These are phyloP conservation scores for Solanum lycopersicoides DNA, from an alignment of 257 asterid genomes.

Conservation along the genomic window DNA sequence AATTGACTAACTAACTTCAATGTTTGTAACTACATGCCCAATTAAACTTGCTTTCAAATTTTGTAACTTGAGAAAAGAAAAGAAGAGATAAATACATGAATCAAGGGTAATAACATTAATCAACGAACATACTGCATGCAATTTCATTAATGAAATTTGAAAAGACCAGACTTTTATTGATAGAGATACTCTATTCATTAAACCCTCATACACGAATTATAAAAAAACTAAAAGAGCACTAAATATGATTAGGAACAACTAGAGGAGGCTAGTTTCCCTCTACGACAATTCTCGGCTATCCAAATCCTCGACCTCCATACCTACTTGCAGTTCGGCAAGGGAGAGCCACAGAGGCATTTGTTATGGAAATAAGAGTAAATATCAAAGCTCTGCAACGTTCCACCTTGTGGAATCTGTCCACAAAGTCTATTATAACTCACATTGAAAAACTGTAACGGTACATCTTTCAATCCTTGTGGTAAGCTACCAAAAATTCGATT, in stretches of 20 bases:
- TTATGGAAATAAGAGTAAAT: slow-evolving; percentile 21
- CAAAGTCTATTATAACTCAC: slow-evolving; percentile 46
- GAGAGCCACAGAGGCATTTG: slow-evolving; percentile 47
- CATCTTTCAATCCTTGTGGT: slow-evolving; percentile 21
- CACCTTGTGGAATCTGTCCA: slow-evolving; percentile 44
- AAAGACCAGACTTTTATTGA: too few species aligned
- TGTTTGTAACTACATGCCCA: background rate
- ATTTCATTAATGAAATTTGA: too few species aligned
- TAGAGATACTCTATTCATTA: background rate
- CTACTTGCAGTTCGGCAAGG: slow-evolving; percentile 27
- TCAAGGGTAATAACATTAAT: background rate
- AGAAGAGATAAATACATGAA: background rate
- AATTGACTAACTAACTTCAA: background rate
- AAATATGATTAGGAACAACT: background rate
- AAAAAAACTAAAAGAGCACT: too few species aligned
- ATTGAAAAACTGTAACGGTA: slow-evolving; percentile 4
- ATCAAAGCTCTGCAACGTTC: slow-evolving; percentile 30
- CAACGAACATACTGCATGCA: background rate
- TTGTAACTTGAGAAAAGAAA: background rate
- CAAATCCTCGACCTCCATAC: background rate
- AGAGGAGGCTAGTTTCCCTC: too few species aligned
- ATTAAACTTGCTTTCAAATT: background rate
- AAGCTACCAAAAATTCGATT: slow-evolving; percentile 35
- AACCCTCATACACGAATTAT: rapidly evolving
- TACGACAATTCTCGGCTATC: background rate